Evolutionary conservation across 1,139 yeast species (phyloP).

Genomic region (Pichia sp.): DNA sequence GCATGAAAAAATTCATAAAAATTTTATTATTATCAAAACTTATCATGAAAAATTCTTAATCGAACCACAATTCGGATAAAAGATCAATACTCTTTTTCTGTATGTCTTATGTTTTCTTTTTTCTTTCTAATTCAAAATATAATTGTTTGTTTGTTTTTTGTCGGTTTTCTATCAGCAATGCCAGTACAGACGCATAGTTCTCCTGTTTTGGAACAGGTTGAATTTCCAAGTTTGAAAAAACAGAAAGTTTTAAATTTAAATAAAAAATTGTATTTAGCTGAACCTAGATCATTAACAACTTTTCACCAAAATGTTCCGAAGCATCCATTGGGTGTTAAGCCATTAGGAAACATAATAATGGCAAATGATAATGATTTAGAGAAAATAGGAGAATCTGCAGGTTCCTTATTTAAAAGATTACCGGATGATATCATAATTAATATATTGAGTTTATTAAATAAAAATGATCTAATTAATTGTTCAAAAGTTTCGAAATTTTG

Average conservation of each 20-base stretch:
- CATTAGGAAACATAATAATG: conserved; percentile 55
- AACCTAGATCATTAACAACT: conserved; percentile 5
- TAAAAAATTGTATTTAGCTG: conserved; percentile 1
- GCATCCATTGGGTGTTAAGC: conserved; percentile 74
- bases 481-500: conserved; percentile 59
- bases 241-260: not conserved
- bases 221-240: conserved; percentile 1
- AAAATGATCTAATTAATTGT: conserved; percentile 40
- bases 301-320: conserved; percentile 24
- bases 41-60: no score
- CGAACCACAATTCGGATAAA: no score
- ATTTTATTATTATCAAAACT: no score
- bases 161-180: not conserved
- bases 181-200: not conserved
- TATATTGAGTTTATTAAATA: conserved; percentile 40
- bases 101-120: no score
- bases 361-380: conserved; percentile 26
- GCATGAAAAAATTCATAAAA: no score
- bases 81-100: no score
- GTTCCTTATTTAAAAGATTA: conserved; percentile 40
- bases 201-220: not conserved
- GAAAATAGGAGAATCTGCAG: conserved; percentile 40
- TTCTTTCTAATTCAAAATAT: no score
- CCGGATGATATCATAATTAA: conserved; percentile 55
- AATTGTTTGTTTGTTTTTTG: no score